Conservation (phyloP, 306 rosid species). For the Cicer cuneatum region DNA sequence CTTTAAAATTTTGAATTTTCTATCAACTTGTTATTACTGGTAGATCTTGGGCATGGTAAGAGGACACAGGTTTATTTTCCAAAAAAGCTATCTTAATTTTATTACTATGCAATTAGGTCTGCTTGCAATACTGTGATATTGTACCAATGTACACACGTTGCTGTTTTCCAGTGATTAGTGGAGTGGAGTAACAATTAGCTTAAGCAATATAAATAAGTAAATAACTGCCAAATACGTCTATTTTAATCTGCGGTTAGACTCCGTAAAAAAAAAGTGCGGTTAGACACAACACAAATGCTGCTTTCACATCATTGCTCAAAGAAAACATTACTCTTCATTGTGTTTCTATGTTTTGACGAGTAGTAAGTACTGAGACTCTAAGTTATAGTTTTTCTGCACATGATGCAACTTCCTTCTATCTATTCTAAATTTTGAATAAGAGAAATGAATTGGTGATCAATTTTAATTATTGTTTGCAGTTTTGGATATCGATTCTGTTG, state of each 20-base stretch:
- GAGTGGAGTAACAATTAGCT: neutral
- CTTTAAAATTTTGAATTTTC: neutral
- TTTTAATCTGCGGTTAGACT: neutral
- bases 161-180: neutral
- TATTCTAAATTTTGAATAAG: neutral
- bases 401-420: neutral
- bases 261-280: no score
- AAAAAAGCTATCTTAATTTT: neutral
- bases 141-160: neutral
- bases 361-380: neutral
- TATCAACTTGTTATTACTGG: neutral
- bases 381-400: neutral
- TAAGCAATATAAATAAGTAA: neutral
- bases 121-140: neutral
- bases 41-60: neutral
- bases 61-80: neutral
- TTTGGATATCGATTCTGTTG: constrained; percentile 95
- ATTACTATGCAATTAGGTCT: neutral
- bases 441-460: constrained; percentile 33
- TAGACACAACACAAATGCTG: neutral
- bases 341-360: constrained; percentile 20
- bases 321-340: neutral
- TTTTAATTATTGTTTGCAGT: constrained; percentile 59
- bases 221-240: neutral
- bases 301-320: constrained; percentile 1